Conservation (phyloP, 164 flowering plant genomes). For the Protea cynaroides region DNA sequence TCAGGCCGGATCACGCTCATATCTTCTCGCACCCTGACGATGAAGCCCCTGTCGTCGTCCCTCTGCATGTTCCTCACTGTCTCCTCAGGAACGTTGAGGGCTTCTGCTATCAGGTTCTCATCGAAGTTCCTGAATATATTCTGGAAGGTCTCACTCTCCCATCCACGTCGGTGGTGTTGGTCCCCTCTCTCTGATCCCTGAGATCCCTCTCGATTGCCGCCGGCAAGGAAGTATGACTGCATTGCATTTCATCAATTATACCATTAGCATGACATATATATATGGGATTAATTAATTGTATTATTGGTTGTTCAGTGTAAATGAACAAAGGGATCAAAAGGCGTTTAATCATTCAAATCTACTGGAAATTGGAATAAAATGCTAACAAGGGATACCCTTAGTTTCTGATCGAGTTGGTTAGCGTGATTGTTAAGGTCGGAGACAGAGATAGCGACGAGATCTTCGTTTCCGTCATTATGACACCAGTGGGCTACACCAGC, state of each 20-base stretch:
- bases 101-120: slow-evolving; percentile 27
- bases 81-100: slow-evolving; percentile 21
- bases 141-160: slow-evolving; percentile 11
- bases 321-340: too few species aligned
- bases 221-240: slow-evolving; percentile 39
- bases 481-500: slow-evolving; percentile 55
- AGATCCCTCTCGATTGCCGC: slow-evolving; percentile 11
- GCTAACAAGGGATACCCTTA: slow-evolving; percentile 28
- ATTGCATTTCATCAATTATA: too few species aligned
- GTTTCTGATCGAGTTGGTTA: slow-evolving; percentile 58
- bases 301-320: too few species aligned
- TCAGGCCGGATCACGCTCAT: slow-evolving; percentile 23
- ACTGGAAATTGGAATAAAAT: too few species aligned
- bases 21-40: slow-evolving; percentile 20
- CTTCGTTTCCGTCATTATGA: slow-evolving; percentile 45
- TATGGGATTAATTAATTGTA: too few species aligned
- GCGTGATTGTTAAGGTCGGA: slow-evolving; percentile 36
- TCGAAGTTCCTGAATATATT: slow-evolving; percentile 32
- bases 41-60: slow-evolving; percentile 20
- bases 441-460: slow-evolving; percentile 36
- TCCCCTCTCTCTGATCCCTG: slow-evolving; percentile 2
- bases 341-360: too few species aligned
- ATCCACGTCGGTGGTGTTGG: not conserved
- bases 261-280: not conserved
- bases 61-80: slow-evolving; percentile 19